These are phyloP conservation scores for Ganoderma boninense DNA, from an alignment of 1,284 basidiomycete species.

Conservation along the genomic window DNA sequence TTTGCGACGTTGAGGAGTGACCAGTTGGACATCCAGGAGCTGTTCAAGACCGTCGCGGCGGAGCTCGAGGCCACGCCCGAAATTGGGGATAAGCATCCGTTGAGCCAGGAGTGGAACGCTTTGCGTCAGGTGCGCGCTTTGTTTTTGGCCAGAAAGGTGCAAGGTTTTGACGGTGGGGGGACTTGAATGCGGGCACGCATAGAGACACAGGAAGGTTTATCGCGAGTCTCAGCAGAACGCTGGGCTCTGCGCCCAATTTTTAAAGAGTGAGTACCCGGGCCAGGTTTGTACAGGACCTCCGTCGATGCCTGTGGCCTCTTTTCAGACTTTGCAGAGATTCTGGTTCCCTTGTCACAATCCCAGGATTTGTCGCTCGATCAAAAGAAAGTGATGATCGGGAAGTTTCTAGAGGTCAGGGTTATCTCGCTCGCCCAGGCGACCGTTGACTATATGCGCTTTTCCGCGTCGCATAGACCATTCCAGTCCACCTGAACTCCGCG, in stretches of 20 bases:
- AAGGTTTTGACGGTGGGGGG: neutral
- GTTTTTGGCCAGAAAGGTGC: neutral
- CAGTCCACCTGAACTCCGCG: conserved; percentile 39
- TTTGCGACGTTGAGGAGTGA: conserved; percentile 38
- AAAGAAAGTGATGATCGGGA: conserved; percentile 43
- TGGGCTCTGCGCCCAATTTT: conserved; percentile 39
- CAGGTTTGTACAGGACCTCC: neutral
- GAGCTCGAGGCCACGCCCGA: conserved; percentile 39
- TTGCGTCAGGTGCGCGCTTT: conserved; percentile 34
- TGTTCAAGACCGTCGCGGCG: conserved; percentile 37
- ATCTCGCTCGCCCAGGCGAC: neutral
- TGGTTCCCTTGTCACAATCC: conserved; percentile 40
- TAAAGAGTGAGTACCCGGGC: conserved; percentile 33
- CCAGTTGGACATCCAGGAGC: conserved; percentile 40
- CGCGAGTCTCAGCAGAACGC: conserved; percentile 41
- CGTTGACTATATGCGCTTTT: neutral
- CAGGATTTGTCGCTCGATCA: conserved; percentile 33
- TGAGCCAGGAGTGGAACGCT: conserved; percentile 36
- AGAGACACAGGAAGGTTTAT: conserved; percentile 38
- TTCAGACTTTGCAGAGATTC: conserved; percentile 39
- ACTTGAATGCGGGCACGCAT: neutral
- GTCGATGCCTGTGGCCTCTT: neutral
- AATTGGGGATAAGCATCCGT: conserved; percentile 36
- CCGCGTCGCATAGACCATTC: conserved; percentile 35
- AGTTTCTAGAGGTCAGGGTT: conserved; percentile 39